Base-by-base conservation (phyloP, 352 stramenopile species). In the Phytophthora uliginosa region DNA sequence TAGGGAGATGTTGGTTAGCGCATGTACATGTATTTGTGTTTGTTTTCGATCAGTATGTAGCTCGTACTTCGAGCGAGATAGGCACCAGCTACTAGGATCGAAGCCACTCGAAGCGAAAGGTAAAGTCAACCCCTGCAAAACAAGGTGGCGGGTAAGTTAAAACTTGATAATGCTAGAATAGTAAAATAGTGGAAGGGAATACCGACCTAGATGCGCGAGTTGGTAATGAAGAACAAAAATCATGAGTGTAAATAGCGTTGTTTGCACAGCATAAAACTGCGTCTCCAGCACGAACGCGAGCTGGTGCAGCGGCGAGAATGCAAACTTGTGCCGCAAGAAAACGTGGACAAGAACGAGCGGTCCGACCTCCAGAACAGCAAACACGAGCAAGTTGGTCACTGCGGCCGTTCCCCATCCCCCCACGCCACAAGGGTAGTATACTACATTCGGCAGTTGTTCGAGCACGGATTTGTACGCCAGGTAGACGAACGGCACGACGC, bases 391-490 rank as follows among this genome's bases (percentile, higher is more conserved):
- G 22, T 67, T 60, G 1, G 24, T 45, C 31, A 50, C 47, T 20
- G 33, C 59, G 5, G n/a, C 3, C 10, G 8, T 33, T 0, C 17
- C 33, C 60, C 60, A 67, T 4, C 34, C 9, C 4, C 59, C 36
- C 20, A 10, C 17, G 4, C 48, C 60, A 24, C 34, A 7, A 63
- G 33, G 61, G 22, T 48, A 86, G 54, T 82, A 85, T 13, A 59
- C 28, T 9, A 63, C 72, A 38, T 74, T 76, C 13, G 78, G 76
- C 17, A 84, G 47, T 12, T 73, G 20, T 24, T 66, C 66, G 6
- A 88, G 61, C 28, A 76, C 45, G 5, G 69, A 42, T 40, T 73
- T 68, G 54, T 84, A 82, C 4, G 66, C 6, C 3, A 63, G 63
- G 59, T 75, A 81, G 5, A 77, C 34, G 36, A 70, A 61, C 8